phyloP scores from a whole-genome alignment of 75 land plant species.

The Cupressus sempervirens region DNA sequence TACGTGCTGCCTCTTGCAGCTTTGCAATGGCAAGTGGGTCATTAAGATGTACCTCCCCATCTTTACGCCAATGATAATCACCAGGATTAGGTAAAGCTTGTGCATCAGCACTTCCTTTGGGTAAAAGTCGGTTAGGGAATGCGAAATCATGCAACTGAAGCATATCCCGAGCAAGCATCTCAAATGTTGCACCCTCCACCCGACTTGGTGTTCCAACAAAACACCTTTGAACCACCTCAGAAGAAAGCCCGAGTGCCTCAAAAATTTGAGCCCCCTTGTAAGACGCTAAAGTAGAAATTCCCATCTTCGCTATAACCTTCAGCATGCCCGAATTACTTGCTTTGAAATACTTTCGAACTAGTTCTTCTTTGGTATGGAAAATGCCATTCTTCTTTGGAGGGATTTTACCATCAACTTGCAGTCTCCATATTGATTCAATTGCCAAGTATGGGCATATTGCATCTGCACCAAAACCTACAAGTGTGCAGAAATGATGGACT shows the following conservation, averaged over 20 bases:
- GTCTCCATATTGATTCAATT: slow-evolving; percentile 87
- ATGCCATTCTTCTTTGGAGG: slow-evolving; percentile 76
- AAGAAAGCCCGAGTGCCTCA: slow-evolving; percentile 94
- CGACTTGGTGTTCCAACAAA: slow-evolving; percentile 95
- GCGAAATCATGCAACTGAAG: slow-evolving; percentile 81
- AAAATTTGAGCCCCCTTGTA: slow-evolving; percentile 99
- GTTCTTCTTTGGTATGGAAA: slow-evolving; percentile 62
- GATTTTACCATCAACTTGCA: slow-evolving; percentile 93
- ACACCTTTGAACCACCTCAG: slow-evolving; percentile 86
- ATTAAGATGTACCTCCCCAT: slow-evolving; percentile 93
- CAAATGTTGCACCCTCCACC: slow-evolving; percentile 99
- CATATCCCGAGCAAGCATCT: slow-evolving; percentile 85
- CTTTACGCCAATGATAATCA: slow-evolving; percentile 96
- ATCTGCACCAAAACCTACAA: slow-evolving; percentile 99
- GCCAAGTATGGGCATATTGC: slow-evolving; percentile 98
- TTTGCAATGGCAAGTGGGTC: slow-evolving; percentile 98
- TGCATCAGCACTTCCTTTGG: slow-evolving; percentile 91
- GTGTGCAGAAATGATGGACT: slow-evolving; percentile 98
- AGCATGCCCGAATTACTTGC: slow-evolving; percentile 96
- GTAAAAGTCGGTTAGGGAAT: slow-evolving; percentile 75
- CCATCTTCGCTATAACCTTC: slow-evolving; percentile 99
- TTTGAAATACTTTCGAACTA: slow-evolving; percentile 78
- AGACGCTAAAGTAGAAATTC: slow-evolving; percentile 97
- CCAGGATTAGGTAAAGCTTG: slow-evolving; percentile 92
- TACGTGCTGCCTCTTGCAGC: slow-evolving; percentile 91